Evolutionary conservation across 2,329 filamentous ascomycete genomes (phyloP), one percentile per base, ranked within the genome.

Genomic region (Arachnopeziza araneosa): DNA sequence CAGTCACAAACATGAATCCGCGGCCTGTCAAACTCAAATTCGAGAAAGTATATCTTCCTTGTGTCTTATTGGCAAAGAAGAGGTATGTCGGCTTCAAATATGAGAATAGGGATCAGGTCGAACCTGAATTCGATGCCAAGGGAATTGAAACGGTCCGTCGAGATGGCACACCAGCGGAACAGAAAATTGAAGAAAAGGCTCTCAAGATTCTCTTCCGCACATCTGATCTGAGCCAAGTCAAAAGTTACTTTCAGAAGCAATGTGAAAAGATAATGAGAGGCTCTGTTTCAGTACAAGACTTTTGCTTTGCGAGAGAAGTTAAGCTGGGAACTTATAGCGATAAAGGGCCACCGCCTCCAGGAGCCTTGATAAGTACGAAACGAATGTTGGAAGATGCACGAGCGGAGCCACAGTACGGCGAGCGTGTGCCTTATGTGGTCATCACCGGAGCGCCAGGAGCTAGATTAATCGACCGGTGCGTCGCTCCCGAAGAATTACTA

Each of bases 51-150:
- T 99, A 99, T 74, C 90, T 96, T 64, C 95, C 96, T 0, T 98
- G 93, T 71, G 86, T 98, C 0, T 81, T 99, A 4, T 82, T 99
- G 0, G 92, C 96, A 21, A 99, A 99, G 78, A 99, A 99, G 72
- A 89, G 95, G 58, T 99, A 99, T 68, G 96, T 98, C 3, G 96
- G 96, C 6, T 97, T 96, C 80, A 97, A 96, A 73, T 99, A 96
- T 76, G 95, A 99, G 71, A 84, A 80, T 66, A 83, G 83, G 48
- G 79, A 82, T 19, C 95, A 99, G 71, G 77, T 73, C 9, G 85
- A 87, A 65, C 93, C 95, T 0, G 90, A 96, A 1, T 98, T 98
- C 66, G 96, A 99, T 72, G 96, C 95, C 60, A 99, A 99, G 74
- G 95, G 96, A 30, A 99, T 98, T 64, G 96, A 99, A 78, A 99